Evolutionary conservation across 1,139 yeast species (phyloP).

Genomic region (Protomyces inundatus): DNA sequence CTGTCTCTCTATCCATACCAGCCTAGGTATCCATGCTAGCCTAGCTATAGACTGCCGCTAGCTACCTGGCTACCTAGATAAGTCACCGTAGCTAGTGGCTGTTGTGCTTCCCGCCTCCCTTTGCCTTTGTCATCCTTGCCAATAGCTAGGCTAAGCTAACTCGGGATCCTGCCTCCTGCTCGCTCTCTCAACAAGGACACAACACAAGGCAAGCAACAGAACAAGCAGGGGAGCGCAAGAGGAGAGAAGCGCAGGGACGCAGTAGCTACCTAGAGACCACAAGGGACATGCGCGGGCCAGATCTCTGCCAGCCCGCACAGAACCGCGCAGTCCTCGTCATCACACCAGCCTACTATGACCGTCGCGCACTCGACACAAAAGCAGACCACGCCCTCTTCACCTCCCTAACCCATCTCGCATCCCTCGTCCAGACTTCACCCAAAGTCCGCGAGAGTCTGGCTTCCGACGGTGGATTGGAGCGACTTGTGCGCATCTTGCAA

Average conservation of each 20-base stretch:
- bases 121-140: too few relatives aligned
- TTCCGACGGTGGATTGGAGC: conserved; percentile 84
- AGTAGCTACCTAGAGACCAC: background rate
- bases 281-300: conserved; percentile 74
- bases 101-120: too few relatives aligned
- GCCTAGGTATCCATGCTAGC: too few relatives aligned
- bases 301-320: conserved; percentile 67
- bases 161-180: too few relatives aligned
- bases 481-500: conserved; percentile 72
- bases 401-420: conserved; percentile 83
- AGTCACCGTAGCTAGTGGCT: too few relatives aligned
- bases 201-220: too few relatives aligned
- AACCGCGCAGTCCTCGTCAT: conserved; percentile 89
- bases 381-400: conserved; percentile 85
- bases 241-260: background rate
- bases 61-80: too few relatives aligned
- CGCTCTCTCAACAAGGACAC: too few relatives aligned
- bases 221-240: background rate
- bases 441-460: conserved; percentile 87
- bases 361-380: conserved; percentile 88
- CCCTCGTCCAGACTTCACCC: conserved; percentile 76
- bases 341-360: conserved; percentile 79
- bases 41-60: too few relatives aligned
- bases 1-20: too few relatives aligned
- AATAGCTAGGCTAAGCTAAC: too few relatives aligned